These are phyloP conservation scores for Dionaea muscipula DNA, from an alignment of 179 eudicot species.

Conservation along the genomic window DNA sequence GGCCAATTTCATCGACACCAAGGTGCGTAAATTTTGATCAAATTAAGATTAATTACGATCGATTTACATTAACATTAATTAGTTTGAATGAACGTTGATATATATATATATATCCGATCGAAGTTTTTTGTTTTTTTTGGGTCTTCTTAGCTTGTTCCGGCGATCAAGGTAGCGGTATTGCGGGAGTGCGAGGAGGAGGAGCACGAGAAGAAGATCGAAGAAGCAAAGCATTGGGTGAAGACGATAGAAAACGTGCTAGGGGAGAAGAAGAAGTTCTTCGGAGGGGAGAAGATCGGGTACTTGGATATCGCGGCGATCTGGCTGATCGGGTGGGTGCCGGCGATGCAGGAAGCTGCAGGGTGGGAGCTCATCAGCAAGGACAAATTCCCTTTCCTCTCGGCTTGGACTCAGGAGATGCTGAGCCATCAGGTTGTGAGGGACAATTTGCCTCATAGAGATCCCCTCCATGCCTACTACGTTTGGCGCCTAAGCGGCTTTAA, in stretches of 20 bases:
- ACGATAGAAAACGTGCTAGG: constrained; percentile 10
- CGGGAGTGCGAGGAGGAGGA: constrained; percentile 8
- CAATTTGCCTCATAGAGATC: constrained; percentile 16
- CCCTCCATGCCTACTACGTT: neutral
- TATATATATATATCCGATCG: no score
- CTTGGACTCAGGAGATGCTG: constrained; percentile 16
- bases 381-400: constrained; percentile 12
- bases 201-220: constrained; percentile 10
- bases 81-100: no score
- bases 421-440: constrained; percentile 12
- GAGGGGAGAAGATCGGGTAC: constrained; percentile 13
- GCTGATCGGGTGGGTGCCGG: neutral
- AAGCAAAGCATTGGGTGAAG: constrained; percentile 5
- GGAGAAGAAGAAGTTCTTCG: constrained; percentile 12
- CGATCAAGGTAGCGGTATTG: constrained; percentile 4
- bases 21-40: neutral
- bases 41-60: neutral
- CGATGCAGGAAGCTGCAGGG: constrained; percentile 4
- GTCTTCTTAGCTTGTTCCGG: constrained; percentile 8
- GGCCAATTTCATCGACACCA: constrained; percentile 8
- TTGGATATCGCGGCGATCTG: constrained; percentile 10
- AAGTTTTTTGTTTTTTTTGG: no score
- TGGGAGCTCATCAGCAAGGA: constrained; percentile 1
- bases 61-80: no score
- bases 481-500: neutral